Evolutionary conservation across 2,329 filamentous ascomycete species (phyloP), one percentile per base, ranked within the genome.

Genomic region (Alternaria sp.): DNA sequence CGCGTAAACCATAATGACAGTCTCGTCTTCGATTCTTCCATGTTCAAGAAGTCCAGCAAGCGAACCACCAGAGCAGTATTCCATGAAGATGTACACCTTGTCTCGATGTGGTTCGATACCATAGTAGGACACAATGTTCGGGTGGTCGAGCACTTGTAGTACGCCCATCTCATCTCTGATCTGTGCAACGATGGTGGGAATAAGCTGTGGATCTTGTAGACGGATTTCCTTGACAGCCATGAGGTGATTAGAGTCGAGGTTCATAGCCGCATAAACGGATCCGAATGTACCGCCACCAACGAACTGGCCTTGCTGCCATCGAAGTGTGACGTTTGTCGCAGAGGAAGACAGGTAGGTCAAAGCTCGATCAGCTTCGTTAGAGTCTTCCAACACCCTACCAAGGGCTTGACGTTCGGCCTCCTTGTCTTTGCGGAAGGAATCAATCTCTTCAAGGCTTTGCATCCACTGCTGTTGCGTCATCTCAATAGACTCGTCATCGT

Each of bases 61-160:
- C 16, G 94, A 98, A 20, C 95, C 95, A 52, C 95, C 94, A 5
- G 93, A 96, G 79, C 95, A 99, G 80, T 96, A 98, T 79, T 99
- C 95, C 95, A 99, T 99, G 78, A 99, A 99, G 68, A 99, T 97
- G 80, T 98, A 99, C n/a, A 99, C 95, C 75, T 97, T 95, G 83
- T 99, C 95, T 64, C 95, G 88, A 80, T 99, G 95, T 3, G 97
- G 95, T 79, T 99, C 95, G 73, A 99, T 98, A 59, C 95, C 95
- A 75, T 95, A 95, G 80, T 99, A 99, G 9, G 93, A 94, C 22
- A 99, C 96, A 62, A 99, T 92, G 75, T 99, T 99, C 22, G 95
- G 95, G 75, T 99, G 95, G 74, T 99, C 94, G 46, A 99, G 86
- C 1, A 97, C 91, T 79, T 98, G 94, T 49, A 99, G 83, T 5